Percentiles rank a stretch among this genome's conserved stretches.
Evolutionary conservation across 2,329 filamentous ascomycete species (phyloP).

Genomic region (Colletotrichum higginsianum): DNA sequence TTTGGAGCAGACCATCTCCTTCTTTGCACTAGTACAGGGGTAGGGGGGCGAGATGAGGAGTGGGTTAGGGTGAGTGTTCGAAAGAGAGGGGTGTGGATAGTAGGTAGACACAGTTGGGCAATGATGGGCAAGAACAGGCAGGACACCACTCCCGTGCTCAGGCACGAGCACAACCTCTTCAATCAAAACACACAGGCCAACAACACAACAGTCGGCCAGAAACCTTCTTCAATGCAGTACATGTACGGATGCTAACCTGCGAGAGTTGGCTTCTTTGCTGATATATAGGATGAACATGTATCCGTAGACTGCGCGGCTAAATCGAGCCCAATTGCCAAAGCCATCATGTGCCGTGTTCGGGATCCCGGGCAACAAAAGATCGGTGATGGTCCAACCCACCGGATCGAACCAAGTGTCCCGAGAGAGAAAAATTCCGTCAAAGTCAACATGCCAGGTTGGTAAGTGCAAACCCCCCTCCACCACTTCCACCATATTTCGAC

Average conservation of each 20-base stretch:
- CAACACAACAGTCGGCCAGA: conserved; percentile 25
- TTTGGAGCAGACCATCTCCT: conserved; percentile 37
- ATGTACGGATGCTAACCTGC: not conserved
- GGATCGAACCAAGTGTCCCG: not conserved
- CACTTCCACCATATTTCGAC: not conserved
- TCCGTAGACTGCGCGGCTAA: not conserved
- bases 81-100: conserved; percentile 3
- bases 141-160: not conserved
- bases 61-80: conserved; percentile 3
- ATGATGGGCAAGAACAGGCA: conserved; percentile 3
- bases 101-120: not conserved
- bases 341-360: not conserved
- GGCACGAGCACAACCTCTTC: not conserved
- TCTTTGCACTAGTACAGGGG: conserved; percentile 37
- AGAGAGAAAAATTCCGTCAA: not conserved
- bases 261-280: not conserved
- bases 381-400: not conserved
- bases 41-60: conserved; percentile 36
- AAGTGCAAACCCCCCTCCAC: conserved; percentile 31
- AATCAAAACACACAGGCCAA: conserved; percentile 1
- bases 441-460: conserved; percentile 18
- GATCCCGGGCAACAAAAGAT: not conserved
- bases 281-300: conserved; percentile 17
- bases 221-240: not conserved
- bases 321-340: not conserved